Base-by-base conservation (phyloP, 2,329 filamentous ascomycete species). In the Exutisphaerella laricina region DNA sequence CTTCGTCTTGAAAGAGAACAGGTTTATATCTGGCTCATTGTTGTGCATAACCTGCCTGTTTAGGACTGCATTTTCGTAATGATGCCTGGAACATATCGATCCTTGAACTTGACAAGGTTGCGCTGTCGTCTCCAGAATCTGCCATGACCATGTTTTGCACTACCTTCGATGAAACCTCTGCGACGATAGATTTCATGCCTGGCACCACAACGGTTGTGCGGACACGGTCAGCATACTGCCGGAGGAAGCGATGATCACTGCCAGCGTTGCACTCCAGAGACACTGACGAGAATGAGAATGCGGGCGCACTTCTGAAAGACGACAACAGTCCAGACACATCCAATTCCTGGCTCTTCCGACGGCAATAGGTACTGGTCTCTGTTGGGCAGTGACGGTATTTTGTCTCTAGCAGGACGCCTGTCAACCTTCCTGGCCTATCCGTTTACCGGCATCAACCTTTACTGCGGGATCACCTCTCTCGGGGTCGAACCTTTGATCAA, bases 271-370 rank as follows among this genome's bases (percentile, higher is more conserved):
- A 31, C n/a, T n/a, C n/a, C n/a, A n/a, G n/a, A n/a, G n/a, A n/a
- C n/a, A n/a, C n/a, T n/a, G n/a, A n/a, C n/a, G n/a, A n/a, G n/a
- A n/a, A n/a, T n/a, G n/a, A n/a, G n/a, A n/a, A n/a, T n/a, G n/a
- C n/a, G n/a, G n/a, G n/a, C n/a, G 45, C 12, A 35, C 36, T 10
- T 47, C 54, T 4, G 49, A 74, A 57, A 70, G 77, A 43, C 76
- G 76, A 12, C 68, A 80, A 41, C 78, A 80, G 65, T 76, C 72
- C 55, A 68, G 77, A 25, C 77, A 80, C 50, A 77, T 80, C 29
- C 77, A 80, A 40, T 78, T 80, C 61, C 65, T 80, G 26, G 77
- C 77, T 16, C 66, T 80, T 10, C 73, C 72, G 58, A 54, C 52
- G 14, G 54, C 54, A 2, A 60, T 65, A 26, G 57, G 58, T 6